These are phyloP conservation scores for Epichloe festucae DNA, from an alignment of 2,329 filamentous ascomycete genomes.

Conservation along the genomic window DNA sequence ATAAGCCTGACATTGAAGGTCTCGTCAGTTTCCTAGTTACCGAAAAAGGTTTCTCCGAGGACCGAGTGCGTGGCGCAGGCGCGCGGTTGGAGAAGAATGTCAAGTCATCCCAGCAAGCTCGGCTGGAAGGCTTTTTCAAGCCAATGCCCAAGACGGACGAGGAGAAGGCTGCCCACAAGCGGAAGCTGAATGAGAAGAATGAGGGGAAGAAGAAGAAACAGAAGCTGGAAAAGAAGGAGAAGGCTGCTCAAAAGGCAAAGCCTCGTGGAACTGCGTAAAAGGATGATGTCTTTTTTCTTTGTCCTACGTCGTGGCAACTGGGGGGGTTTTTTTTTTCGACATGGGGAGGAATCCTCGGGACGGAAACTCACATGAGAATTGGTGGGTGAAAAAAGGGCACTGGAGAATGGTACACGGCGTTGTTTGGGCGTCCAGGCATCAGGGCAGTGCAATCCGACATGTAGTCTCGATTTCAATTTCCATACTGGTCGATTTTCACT, in stretches of 20 bases:
- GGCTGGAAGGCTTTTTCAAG: slow-evolving; percentile 96
- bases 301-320: no score
- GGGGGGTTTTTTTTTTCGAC: no score
- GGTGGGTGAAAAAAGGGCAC: no score
- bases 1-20: slow-evolving; percentile 79
- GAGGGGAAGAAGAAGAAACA: slow-evolving; percentile 91
- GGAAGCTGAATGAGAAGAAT: slow-evolving; percentile 85
- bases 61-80: slow-evolving; percentile 71
- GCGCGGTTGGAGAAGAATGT: slow-evolving; percentile 76
- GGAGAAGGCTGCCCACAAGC: slow-evolving; percentile 74
- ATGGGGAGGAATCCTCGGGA: no score
- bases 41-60: slow-evolving; percentile 95
- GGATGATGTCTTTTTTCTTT: neutral
- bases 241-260: slow-evolving; percentile 81
- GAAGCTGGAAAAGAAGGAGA: slow-evolving; percentile 90
- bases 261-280: slow-evolving; percentile 49
- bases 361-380: no score
- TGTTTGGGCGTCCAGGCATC: no score
- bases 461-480: no score
- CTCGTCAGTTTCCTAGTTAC: slow-evolving; percentile 80
- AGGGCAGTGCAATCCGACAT: no score
- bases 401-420: no score
- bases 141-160: slow-evolving; percentile 75
- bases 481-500: no score
- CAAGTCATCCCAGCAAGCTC: slow-evolving; percentile 79